Percentiles rank a stretch among this genome's conserved stretches.
Evolutionary conservation across 108 stramenopile genomes (phyloP).

Genomic region (Pseudonitzschia delicatissima): DNA sequence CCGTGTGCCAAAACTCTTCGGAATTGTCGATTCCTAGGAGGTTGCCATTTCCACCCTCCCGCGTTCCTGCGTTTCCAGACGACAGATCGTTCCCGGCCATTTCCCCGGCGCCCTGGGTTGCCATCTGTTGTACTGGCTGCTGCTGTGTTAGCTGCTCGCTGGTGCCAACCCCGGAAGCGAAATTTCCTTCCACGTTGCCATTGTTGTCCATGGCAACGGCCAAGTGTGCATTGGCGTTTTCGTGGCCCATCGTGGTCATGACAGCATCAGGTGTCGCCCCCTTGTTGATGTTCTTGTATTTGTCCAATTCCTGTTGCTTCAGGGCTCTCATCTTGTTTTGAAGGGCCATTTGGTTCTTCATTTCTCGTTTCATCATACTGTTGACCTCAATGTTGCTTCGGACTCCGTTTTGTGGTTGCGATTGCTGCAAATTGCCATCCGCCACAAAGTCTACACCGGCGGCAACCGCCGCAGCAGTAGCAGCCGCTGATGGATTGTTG

Average conservation of each 20-base stretch:
- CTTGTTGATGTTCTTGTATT: conserved; percentile 37
- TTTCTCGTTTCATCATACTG: conserved; percentile 82
- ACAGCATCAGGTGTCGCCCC: background rate
- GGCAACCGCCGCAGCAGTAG: conserved; percentile 14
- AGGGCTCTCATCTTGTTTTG: conserved; percentile 82
- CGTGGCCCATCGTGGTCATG: background rate
- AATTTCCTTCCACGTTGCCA: background rate
- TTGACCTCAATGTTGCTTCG: conserved; percentile 63
- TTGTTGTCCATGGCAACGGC: background rate
- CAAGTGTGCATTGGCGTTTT: background rate
- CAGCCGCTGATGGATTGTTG: conserved; percentile 42
- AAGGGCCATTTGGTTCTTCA: conserved; percentile 76
- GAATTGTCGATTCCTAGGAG: conserved; percentile 34
- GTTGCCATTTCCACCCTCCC: conserved; percentile 4
- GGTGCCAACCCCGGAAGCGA: background rate
- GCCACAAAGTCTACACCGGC: background rate
- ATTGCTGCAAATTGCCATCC: background rate
- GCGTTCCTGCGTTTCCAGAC: background rate
- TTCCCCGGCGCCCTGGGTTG: conserved; percentile 38
- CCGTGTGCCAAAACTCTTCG: conserved; percentile 74
- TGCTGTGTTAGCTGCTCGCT: conserved; percentile 14
- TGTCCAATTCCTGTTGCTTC: conserved; percentile 77
- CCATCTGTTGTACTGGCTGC: background rate
- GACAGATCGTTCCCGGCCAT: conserved; percentile 21
- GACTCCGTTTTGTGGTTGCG: background rate